Conservation (phyloP, 495 filamentous ascomycete species). For the Xanthoparmelia taractica region DNA sequence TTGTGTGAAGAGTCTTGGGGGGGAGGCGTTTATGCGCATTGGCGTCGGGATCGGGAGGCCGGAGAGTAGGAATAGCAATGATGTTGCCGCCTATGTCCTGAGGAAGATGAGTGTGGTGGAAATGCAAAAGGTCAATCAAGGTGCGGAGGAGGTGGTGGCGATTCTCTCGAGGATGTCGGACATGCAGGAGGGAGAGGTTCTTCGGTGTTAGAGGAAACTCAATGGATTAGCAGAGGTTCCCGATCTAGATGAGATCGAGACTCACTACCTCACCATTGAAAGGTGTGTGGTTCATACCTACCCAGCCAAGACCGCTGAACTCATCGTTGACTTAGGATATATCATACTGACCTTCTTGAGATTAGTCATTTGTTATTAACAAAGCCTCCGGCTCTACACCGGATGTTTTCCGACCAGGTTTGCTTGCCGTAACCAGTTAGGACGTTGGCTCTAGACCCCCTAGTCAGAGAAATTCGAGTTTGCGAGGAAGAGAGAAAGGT, state of each 20-base stretch:
- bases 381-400: neutral
- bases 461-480: neutral
- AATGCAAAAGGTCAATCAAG: slow-evolving; percentile 41
- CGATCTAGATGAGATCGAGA: neutral
- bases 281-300: neutral
- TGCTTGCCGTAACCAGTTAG: too few species aligned
- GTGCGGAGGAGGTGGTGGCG: slow-evolving; percentile 43
- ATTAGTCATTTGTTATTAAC: neutral
- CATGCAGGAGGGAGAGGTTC: slow-evolving; percentile 16
- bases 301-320: neutral
- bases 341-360: neutral
- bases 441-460: too few species aligned
- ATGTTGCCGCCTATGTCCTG: slow-evolving; percentile 62
- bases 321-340: neutral
- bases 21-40: slow-evolving; percentile 38
- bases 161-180: slow-evolving; percentile 43
- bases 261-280: neutral
- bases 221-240: neutral
- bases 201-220: slow-evolving; percentile 17
- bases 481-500: neutral
- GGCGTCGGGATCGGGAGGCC: slow-evolving; percentile 70
- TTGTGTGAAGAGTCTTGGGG: slow-evolving; percentile 41
- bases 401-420: neutral
- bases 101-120: slow-evolving; percentile 50
- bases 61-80: slow-evolving; percentile 43